A percentile compares a stretch with the other conserved stretches of the same genome.
Conservation (phyloP, 2,329 filamentous ascomycete genomes). For the Zasmidium angulare region DNA sequence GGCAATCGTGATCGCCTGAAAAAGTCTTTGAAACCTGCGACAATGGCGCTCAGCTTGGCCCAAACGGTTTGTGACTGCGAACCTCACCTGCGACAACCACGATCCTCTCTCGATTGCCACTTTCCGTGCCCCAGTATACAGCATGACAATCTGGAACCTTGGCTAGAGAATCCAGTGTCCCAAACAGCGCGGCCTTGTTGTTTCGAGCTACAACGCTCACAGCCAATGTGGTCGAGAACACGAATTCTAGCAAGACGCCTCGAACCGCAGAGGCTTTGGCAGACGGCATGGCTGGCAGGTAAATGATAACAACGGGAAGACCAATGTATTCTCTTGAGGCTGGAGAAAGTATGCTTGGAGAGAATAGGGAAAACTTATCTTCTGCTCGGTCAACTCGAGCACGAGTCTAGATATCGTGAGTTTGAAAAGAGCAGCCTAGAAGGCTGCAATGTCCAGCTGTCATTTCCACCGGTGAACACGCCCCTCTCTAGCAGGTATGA, state of each 20-base stretch:
- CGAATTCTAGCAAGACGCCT: not conserved
- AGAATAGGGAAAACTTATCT: too few relatives aligned
- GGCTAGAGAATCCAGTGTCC: slow-evolving; percentile 1
- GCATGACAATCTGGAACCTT: not conserved
- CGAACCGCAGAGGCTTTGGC: not conserved
- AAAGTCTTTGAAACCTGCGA: not conserved
- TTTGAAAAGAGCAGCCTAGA: not conserved
- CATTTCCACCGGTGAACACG: not conserved
- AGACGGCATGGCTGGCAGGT: not conserved
- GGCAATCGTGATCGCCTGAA: not conserved
- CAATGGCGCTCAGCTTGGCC: not conserved
- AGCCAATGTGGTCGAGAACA: not conserved
- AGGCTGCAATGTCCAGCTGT: not conserved
- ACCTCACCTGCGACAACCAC: not conserved
- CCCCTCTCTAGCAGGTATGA: too few relatives aligned
- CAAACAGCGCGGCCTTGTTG: not conserved
- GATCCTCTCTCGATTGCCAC: not conserved
- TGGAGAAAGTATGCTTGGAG: not conserved
- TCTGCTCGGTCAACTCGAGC: too few relatives aligned
- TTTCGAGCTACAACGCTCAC: not conserved
- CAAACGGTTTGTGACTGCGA: too few relatives aligned
- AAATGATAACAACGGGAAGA: too few relatives aligned
- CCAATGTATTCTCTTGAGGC: too few relatives aligned
- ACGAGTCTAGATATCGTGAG: not conserved
- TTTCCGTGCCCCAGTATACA: not conserved